A percentile compares a stretch with the other conserved stretches of the same genome.
phyloP scores from a whole-genome alignment of 2,329 filamentous ascomycete genomes.

The Aspergillus sp. region DNA sequence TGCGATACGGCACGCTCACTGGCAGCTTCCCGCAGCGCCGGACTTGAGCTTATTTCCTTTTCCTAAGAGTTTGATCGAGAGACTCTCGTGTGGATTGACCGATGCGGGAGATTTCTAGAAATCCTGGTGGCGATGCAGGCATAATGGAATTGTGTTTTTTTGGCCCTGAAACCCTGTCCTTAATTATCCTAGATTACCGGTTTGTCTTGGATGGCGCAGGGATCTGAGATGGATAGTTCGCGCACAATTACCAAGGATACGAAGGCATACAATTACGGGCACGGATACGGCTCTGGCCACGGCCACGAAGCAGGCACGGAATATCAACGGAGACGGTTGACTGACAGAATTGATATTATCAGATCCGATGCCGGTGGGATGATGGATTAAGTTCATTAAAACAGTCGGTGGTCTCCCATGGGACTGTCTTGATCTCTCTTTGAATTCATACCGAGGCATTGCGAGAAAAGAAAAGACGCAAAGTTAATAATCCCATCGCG shows the following conservation, averaged over 20 bases:
- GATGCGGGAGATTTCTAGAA: neutral
- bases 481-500: too few species aligned
- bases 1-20: neutral
- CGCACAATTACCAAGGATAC: neutral
- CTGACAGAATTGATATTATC: neutral
- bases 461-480: too few species aligned
- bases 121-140: neutral
- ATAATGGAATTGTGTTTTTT: neutral
- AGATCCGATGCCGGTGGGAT: neutral
- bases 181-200: neutral
- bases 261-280: neutral
- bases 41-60: neutral
- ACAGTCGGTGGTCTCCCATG: neutral
- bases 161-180: neutral
- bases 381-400: neutral
- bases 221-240: neutral
- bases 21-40: neutral
- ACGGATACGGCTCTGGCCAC: too few species aligned
- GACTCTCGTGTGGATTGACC: neutral
- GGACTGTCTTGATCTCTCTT: neutral
- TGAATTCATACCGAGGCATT: too few species aligned
- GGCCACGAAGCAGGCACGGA: too few species aligned
- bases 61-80: neutral
- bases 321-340: too few species aligned
- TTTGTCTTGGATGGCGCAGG: neutral